These are phyloP conservation scores for Alternaria sp. DNA, from an alignment of 2,329 filamentous ascomycete species.

Conservation along the genomic window DNA sequence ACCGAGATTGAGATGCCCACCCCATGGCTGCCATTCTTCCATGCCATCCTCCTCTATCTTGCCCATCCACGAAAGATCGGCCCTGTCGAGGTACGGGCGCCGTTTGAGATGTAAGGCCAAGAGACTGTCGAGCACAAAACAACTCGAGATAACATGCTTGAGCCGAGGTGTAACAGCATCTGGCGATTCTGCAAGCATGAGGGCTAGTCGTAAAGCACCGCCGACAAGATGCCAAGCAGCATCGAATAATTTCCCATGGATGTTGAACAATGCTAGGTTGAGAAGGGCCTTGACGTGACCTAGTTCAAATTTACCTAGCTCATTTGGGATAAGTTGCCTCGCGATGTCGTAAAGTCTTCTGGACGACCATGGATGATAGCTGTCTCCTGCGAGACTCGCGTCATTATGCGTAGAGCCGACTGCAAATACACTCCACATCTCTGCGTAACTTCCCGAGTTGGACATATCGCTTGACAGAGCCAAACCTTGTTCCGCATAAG, in stretches of 20 bases:
- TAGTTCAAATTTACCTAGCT: conserved; percentile 38
- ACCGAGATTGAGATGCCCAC: conserved; percentile 54
- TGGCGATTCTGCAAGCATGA: conserved; percentile 48
- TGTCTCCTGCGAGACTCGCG: neutral
- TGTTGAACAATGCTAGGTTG: conserved; percentile 64
- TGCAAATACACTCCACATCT: conserved; percentile 54
- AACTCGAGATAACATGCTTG: conserved; percentile 59
- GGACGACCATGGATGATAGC: conserved; percentile 3
- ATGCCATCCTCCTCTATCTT: conserved; percentile 68
- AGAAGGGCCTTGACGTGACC: conserved; percentile 52
- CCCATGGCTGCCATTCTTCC: conserved; percentile 78
- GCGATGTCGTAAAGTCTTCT: conserved; percentile 30
- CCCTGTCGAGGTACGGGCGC: conserved; percentile 57
- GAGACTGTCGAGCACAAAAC: conserved; percentile 67
- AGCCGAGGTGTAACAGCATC: conserved; percentile 36
- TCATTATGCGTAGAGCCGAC: conserved; percentile 40
- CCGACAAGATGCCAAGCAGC: conserved; percentile 70
- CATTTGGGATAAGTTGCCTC: conserved; percentile 34
- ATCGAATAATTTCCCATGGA: conserved; percentile 62
- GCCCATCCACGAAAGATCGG: conserved; percentile 55
- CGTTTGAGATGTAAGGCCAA: conserved; percentile 59
- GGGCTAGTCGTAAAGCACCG: conserved; percentile 62
- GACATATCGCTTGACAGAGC: conserved; percentile 29
- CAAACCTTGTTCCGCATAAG: conserved; percentile 56
- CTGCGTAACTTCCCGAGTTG: conserved; percentile 48